Conservation (phyloP, 768 basidiomycete species). For the Leucosporidium yakuticum region DNA sequence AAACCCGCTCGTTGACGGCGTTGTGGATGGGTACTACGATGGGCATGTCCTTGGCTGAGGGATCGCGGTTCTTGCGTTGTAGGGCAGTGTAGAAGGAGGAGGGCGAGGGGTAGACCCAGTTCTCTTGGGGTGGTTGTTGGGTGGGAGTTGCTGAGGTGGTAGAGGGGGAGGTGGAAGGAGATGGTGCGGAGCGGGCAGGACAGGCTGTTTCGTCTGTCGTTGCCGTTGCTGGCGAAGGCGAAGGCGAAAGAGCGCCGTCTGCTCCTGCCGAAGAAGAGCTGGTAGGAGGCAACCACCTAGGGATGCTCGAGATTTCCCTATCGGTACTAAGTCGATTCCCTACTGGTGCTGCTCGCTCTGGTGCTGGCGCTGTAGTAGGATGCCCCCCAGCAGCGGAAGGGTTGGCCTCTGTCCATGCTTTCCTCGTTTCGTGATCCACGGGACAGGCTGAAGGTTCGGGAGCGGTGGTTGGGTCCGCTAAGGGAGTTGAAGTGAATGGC, state of each 20-base stretch:
- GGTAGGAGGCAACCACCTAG: slow-evolving; percentile 47
- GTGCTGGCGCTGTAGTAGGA: too few species aligned
- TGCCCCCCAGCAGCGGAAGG: slow-evolving; percentile 19
- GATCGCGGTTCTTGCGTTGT: slow-evolving; percentile 76
- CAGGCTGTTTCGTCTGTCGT: neutral
- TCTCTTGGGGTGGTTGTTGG: slow-evolving; percentile 43
- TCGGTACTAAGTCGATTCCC: slow-evolving; percentile 54
- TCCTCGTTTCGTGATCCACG: slow-evolving; percentile 56
- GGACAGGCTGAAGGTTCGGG: slow-evolving; percentile 49
- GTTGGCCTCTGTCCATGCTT: slow-evolving; percentile 47
- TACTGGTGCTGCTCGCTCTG: too few species aligned
- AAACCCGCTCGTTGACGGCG: slow-evolving; percentile 92
- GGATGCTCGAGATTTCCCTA: slow-evolving; percentile 83
- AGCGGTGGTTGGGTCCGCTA: neutral
- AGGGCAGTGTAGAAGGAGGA: slow-evolving; percentile 98
- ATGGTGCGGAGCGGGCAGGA: slow-evolving; percentile 5
- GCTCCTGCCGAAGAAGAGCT: neutral
- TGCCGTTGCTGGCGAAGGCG: neutral
- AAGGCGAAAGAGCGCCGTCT: neutral
- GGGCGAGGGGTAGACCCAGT: slow-evolving; percentile 98
- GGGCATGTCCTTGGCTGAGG: slow-evolving; percentile 75
- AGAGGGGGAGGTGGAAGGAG: slow-evolving; percentile 4
- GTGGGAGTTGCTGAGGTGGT: slow-evolving; percentile 5
- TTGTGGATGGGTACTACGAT: slow-evolving; percentile 98
- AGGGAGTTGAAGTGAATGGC: slow-evolving; percentile 19